Evolutionary conservation across 768 basidiomycete genomes (phyloP), one percentile per base, ranked within the genome.

Genomic region (Pholiota conissans): DNA sequence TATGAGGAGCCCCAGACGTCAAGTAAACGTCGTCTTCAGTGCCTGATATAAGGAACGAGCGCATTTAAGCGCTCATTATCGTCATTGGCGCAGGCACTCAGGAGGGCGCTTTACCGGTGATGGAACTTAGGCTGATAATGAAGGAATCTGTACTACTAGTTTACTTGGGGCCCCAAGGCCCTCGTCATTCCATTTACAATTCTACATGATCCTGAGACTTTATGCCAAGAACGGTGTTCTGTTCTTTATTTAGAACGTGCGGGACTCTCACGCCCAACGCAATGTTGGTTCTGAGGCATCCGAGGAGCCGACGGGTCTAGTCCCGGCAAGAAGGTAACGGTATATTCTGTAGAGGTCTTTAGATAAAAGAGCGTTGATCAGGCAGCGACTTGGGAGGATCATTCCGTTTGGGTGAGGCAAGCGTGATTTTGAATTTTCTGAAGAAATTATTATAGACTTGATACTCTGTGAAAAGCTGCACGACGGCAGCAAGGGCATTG

Each of bases 11-110:
- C 13, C 4, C 20, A 7, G 7, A 45, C 22, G 10, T 45, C 22
- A 39, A 26, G 5, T n/a, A n/a, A n/a, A 8, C 18, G 37, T 24
- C 8, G 30, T 13, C 50, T 35, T 35, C 50, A 52, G 35, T 52
- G 50, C 50, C 32, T 52, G 26, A 52, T 45, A 52, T 37, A 26
- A 37, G 14, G 6, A 29, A 14, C 14, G 24, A 26, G 3, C 26
- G 50, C 14, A 39, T 16, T 14, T 52, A 52, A 52, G 50, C 50
- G 50, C 50, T 35, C 50, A 24, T 52, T 11, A 52, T 24, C 34
- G 22, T 28, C 48, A 34, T 32, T 28, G 35, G 37, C 34, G 24
- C 24, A 45, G 20, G 5, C 42, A 22, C n/a, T 3, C 42, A 45
- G 9, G 13, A 32, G 30, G 30, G 13, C 6, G 24, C 13, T 45